These are phyloP conservation scores for Didymella segeticola DNA, from an alignment of 2,329 filamentous ascomycete genomes.

Conservation along the genomic window DNA sequence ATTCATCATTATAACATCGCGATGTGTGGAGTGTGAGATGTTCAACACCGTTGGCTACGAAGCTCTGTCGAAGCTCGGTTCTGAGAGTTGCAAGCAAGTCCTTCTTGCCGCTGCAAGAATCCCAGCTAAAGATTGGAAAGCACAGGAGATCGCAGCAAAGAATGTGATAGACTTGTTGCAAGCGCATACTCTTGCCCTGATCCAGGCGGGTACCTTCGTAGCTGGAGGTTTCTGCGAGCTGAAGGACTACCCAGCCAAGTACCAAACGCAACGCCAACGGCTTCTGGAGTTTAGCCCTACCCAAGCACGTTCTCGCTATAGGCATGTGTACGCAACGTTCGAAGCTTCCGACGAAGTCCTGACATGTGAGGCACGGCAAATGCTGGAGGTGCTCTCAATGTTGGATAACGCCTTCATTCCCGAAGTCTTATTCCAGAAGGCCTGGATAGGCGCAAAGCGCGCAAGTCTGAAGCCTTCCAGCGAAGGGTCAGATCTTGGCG, in stretches of 20 bases:
- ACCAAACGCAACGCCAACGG: slow-evolving; percentile 27
- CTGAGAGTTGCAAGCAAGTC: slow-evolving; percentile 18
- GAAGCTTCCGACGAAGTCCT: slow-evolving; percentile 43
- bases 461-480: too few relatives aligned
- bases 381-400: neutral
- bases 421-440: too few relatives aligned
- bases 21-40: neutral
- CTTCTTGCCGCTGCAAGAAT: slow-evolving; percentile 23
- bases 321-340: slow-evolving; percentile 48
- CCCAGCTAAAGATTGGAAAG: slow-evolving; percentile 2
- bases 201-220: slow-evolving; percentile 41
- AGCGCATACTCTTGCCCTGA: slow-evolving; percentile 35
- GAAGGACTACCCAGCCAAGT: slow-evolving; percentile 31
- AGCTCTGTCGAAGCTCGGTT: slow-evolving; percentile 21
- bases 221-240: slow-evolving; percentile 31
- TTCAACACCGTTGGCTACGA: neutral
- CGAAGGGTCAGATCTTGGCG: too few relatives aligned
- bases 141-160: slow-evolving; percentile 10
- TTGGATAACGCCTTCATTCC: too few relatives aligned
- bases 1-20: neutral
- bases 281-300: slow-evolving; percentile 35
- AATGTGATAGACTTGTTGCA: slow-evolving; percentile 17
- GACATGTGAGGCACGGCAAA: slow-evolving; percentile 3
- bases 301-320: slow-evolving; percentile 43
- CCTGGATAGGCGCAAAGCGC: too few relatives aligned